A percentile compares a stretch with the other conserved stretches of the same genome.
Conservation (phyloP, 768 basidiomycete genomes). For the Pulveroboletus sp. region DNA sequence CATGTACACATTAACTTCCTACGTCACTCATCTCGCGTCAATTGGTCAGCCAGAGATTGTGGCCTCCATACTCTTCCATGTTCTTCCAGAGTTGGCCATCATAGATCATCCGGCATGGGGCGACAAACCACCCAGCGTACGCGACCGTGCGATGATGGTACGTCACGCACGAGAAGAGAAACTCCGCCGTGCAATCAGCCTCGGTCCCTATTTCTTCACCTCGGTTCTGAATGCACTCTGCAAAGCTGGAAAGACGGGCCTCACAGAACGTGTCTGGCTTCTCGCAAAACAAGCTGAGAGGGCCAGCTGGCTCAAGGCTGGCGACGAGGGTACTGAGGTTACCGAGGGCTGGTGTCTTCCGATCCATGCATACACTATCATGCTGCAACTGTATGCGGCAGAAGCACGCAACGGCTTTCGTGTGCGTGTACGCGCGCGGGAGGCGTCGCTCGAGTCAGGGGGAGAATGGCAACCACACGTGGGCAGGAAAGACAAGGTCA, state of each 20-base stretch:
- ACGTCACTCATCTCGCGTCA: slow-evolving; percentile 50
- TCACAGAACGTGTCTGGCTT: slow-evolving; percentile 64
- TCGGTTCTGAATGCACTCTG: slow-evolving; percentile 57
- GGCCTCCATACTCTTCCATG: slow-evolving; percentile 43
- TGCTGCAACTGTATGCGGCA: slow-evolving; percentile 59
- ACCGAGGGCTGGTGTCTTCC: slow-evolving; percentile 61
- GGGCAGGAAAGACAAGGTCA: slow-evolving; percentile 20
- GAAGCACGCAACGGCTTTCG: slow-evolving; percentile 37
- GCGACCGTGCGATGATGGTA: slow-evolving; percentile 26
- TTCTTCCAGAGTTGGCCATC: slow-evolving; percentile 53
- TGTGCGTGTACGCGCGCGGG: slow-evolving; percentile 10
- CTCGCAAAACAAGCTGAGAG: slow-evolving; percentile 59
- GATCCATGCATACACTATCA: slow-evolving; percentile 66
- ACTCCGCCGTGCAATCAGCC: slow-evolving; percentile 41
- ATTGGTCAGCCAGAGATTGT: slow-evolving; percentile 47
- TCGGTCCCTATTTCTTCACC: slow-evolving; percentile 62
- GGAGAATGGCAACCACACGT: slow-evolving; percentile 17
- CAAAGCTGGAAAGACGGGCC: slow-evolving; percentile 51
- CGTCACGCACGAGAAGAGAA: slow-evolving; percentile 27
- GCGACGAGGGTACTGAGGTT: slow-evolving; percentile 19
- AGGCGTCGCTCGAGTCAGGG: slow-evolving; percentile 1
- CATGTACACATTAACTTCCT: slow-evolving; percentile 47
- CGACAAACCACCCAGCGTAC: slow-evolving; percentile 19
- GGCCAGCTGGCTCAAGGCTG: slow-evolving; percentile 43
- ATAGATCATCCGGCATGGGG: slow-evolving; percentile 41